Conservation (phyloP, 176 grass and related monocot species). For the Puya raimondii region DNA sequence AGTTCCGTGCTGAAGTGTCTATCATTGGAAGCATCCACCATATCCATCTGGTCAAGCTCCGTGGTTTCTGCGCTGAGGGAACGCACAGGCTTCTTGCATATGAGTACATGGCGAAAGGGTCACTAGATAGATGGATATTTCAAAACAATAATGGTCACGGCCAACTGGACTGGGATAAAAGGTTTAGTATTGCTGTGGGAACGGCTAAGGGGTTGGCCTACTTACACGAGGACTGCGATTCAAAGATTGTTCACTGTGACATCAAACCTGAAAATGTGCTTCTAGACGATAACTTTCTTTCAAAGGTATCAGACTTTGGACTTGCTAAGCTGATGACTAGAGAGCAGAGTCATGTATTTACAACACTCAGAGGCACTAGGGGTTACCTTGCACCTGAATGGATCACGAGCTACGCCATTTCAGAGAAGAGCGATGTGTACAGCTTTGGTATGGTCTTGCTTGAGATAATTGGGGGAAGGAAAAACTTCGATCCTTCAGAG, state of each 20-base stretch:
- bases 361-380: slow-evolving; percentile 70
- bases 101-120: slow-evolving; percentile 88
- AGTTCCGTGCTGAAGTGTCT: slow-evolving; percentile 79
- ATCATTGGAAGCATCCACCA: slow-evolving; percentile 97
- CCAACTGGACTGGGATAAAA: slow-evolving; percentile 67
- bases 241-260: slow-evolving; percentile 87
- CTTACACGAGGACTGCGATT: slow-evolving; percentile 90
- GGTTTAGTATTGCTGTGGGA: slow-evolving; percentile 75
- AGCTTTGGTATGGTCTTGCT: slow-evolving; percentile 95
- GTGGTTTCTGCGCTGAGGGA: slow-evolving; percentile 68
- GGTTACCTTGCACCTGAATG: slow-evolving; percentile 91
- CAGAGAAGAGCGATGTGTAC: slow-evolving; percentile 91
- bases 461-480: slow-evolving; percentile 80
- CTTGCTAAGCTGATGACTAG: slow-evolving; percentile 96
- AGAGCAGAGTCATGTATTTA: slow-evolving; percentile 96
- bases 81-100: slow-evolving; percentile 80
- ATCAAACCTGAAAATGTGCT: slow-evolving; percentile 98
- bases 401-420: slow-evolving; percentile 87
- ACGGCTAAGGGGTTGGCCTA: slow-evolving; percentile 78
- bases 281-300: slow-evolving; percentile 66
- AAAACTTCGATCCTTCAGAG: slow-evolving; percentile 62
- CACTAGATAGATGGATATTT: slow-evolving; percentile 89
- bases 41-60: slow-evolving; percentile 89
- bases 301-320: slow-evolving; percentile 97
- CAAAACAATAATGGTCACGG: slow-evolving; percentile 9